These are phyloP conservation scores for Thraustotheca clavata DNA, from an alignment of 352 stramenopile species.

Conservation along the genomic window DNA sequence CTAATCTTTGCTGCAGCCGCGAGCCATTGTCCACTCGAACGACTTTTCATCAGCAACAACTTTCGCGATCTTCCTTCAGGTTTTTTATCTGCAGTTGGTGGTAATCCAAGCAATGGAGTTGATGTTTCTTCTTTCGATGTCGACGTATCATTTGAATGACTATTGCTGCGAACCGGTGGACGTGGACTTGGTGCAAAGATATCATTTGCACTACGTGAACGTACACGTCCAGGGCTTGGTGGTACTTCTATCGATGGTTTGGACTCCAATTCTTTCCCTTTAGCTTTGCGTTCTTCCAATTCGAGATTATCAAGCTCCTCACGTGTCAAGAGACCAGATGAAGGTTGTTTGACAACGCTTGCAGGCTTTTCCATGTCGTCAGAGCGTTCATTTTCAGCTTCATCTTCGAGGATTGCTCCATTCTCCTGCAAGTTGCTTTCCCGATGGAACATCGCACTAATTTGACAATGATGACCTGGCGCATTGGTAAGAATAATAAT, in stretches of 20 bases:
- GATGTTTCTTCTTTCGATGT: not conserved
- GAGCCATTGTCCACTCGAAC: slow-evolving; percentile 13
- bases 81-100: slow-evolving; percentile 9
- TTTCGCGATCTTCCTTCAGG: not conserved
- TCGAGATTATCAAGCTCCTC: slow-evolving; percentile 9
- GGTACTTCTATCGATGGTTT: not conserved
- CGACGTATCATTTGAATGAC: not conserved
- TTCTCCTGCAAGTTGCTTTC: not conserved
- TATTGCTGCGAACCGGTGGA: not conserved
- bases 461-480: not conserved
- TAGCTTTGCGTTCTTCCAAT: too few relatives aligned
- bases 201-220: slow-evolving; percentile 7
- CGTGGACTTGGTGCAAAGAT: not conserved
- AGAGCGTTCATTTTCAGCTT: not conserved
- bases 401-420: slow-evolving; percentile 3
- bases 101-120: not conserved
- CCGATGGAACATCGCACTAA: slow-evolving; percentile 8
- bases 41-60: not conserved
- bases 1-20: slow-evolving; percentile 2
- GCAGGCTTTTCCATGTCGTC: not conserved
- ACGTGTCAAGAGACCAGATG: not conserved
- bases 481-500: too few relatives aligned
- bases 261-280: not conserved
- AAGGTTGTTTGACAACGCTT: not conserved
- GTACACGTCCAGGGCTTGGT: not conserved